A percentile compares a stretch with the other conserved stretches of the same genome.
Conservation (phyloP, 441 rosid species). For the Pelargonium cotyledonis region DNA sequence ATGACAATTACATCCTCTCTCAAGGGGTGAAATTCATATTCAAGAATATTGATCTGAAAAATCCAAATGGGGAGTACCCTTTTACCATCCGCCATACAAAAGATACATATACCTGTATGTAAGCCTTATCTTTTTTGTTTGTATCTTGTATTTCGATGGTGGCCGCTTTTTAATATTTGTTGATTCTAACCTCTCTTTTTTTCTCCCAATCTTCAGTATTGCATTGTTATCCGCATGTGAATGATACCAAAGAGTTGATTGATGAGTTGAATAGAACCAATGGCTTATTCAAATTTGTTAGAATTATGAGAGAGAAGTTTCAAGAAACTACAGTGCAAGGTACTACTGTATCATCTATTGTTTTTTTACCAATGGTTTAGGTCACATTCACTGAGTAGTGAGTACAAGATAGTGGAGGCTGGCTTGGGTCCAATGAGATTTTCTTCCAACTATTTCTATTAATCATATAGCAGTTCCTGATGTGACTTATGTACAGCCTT, state of each 20-base stretch:
- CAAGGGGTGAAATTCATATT: constrained; percentile 11
- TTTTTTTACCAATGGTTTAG: not conserved
- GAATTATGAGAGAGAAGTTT: constrained; percentile 62
- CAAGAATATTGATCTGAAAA: constrained; percentile 9
- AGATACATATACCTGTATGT: constrained; percentile 3
- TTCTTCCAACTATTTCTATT: not conserved
- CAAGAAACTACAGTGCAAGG: constrained; percentile 35
- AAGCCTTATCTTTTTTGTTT: not conserved
- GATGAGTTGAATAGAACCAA: constrained; percentile 56
- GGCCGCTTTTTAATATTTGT: not conserved
- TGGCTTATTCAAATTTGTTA: constrained; percentile 63
- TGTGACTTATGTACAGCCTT: no score
- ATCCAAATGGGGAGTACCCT: constrained; percentile 5
- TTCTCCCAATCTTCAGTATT: constrained; percentile 40
- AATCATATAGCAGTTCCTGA: not conserved
- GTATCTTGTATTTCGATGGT: not conserved
- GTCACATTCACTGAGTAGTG: not conserved
- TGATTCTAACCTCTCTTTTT: not conserved
- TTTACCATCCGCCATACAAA: constrained; percentile 7
- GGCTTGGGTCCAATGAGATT: not conserved
- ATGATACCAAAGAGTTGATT: constrained; percentile 47
- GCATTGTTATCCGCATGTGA: constrained; percentile 63
- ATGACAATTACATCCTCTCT: constrained; percentile 1
- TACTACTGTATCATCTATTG: not conserved
- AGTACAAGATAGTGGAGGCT: not conserved